A percentile compares a stretch with the other conserved stretches of the same genome.
phyloP scores from a whole-genome alignment of 2,329 filamentous ascomycete species.

The Clarireedia homoeocarpa region DNA sequence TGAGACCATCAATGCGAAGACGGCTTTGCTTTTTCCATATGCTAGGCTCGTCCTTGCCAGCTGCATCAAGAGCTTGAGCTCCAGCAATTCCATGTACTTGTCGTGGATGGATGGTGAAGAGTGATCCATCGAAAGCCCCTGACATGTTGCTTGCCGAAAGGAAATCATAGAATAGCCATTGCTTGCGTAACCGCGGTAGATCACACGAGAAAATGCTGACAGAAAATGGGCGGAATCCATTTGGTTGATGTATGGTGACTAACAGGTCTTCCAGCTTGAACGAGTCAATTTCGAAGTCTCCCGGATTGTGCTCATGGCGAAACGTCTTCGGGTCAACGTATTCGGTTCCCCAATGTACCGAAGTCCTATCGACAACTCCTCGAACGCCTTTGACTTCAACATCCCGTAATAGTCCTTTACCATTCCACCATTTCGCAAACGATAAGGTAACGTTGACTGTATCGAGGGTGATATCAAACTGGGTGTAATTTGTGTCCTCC shows the following conservation, averaged over 20 bases:
- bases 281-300: conserved; percentile 93
- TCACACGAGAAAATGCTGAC: conserved; percentile 96
- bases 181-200: conserved; percentile 83
- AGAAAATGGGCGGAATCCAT: conserved; percentile 86
- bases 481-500: conserved; percentile 94
- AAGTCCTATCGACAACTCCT: conserved; percentile 85
- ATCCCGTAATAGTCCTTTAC: conserved; percentile 82
- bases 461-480: conserved; percentile 91
- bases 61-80: conserved; percentile 45
- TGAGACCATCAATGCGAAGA: conserved; percentile 84
- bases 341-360: conserved; percentile 63
- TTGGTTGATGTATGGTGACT: conserved; percentile 84
- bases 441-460: conserved; percentile 95
- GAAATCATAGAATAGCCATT: conserved; percentile 98
- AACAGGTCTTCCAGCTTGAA: conserved; percentile 95
- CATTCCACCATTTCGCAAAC: conserved; percentile 99
- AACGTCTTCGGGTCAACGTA: conserved; percentile 77
- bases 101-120: conserved; percentile 94
- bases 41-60: conserved; percentile 52
- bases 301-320: conserved; percentile 77
- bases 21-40: conserved; percentile 95
- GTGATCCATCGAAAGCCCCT: conserved; percentile 86
- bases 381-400: conserved; percentile 92
- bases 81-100: conserved; percentile 78
- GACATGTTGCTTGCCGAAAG: conserved; percentile 93